Evolutionary conservation across 768 basidiomycete species (phyloP).

Genomic region (Cystobasidium ongulense): DNA sequence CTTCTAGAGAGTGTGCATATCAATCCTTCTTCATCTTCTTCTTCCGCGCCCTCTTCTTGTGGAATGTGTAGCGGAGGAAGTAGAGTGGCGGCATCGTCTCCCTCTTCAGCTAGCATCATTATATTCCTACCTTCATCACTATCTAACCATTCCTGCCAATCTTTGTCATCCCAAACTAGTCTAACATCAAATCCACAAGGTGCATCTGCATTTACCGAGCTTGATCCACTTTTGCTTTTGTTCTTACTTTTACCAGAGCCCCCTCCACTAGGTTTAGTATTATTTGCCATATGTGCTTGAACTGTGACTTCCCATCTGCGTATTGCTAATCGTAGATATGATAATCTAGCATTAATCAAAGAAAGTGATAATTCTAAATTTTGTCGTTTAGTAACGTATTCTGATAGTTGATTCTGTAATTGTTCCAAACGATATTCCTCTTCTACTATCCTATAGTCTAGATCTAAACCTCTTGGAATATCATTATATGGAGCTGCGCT

Average conservation of each 20-base stretch:
- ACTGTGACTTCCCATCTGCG: background rate
- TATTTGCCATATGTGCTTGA: background rate
- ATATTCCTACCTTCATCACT: conserved; percentile 49
- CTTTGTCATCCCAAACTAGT: conserved; percentile 71
- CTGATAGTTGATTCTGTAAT: background rate
- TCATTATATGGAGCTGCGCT: background rate
- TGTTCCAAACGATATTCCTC: background rate
- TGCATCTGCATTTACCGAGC: conserved; percentile 54
- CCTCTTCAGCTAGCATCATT: conserved; percentile 51
- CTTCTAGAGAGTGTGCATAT: conserved; percentile 37
- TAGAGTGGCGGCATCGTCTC: background rate
- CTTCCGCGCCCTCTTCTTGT: background rate
- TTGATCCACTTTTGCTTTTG: conserved; percentile 42
- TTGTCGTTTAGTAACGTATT: background rate
- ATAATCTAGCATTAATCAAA: background rate
- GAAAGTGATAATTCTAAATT: background rate
- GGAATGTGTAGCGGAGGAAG: background rate
- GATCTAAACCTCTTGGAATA: background rate
- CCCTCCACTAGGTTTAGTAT: background rate
- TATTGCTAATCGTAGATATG: background rate
- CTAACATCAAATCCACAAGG: conserved; percentile 81
- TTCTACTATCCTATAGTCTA: background rate
- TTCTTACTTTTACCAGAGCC: conserved; percentile 51
- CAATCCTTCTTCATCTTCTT: conserved; percentile 43
- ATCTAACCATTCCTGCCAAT: conserved; percentile 59